Conservation (phyloP, 1,284 basidiomycete species). For the Peniophora sp. region DNA sequence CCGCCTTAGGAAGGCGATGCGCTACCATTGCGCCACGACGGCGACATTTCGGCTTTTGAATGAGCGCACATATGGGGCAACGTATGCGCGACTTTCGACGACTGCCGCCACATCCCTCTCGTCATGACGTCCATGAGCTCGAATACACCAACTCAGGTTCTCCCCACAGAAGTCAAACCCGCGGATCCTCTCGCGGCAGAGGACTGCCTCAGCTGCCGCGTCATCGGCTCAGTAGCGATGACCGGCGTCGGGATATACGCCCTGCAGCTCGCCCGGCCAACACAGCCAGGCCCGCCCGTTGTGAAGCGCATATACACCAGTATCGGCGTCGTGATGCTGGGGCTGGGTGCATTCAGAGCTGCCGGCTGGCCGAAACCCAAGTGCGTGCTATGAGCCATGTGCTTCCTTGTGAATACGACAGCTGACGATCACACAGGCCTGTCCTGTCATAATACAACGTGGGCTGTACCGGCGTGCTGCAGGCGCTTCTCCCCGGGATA, state of each 20-base stretch:
- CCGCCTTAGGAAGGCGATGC: conserved; percentile 1
- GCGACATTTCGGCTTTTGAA: not conserved
- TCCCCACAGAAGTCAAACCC: too few species aligned
- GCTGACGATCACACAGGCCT: too few species aligned
- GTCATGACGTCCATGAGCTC: too few species aligned
- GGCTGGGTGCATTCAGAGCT: not conserved
- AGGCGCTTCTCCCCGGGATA: too few species aligned
- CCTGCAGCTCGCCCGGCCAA: not conserved
- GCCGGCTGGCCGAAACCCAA: not conserved
- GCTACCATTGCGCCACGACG: conserved; percentile 1
- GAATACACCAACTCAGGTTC: too few species aligned
- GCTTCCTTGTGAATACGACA: too few species aligned
- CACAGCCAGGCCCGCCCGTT: not conserved
- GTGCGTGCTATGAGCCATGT: not conserved
- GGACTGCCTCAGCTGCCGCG: not conserved
- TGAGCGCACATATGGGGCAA: too few species aligned
- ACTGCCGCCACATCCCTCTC: too few species aligned
- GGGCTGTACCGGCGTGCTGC: too few species aligned
- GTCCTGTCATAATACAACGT: too few species aligned
- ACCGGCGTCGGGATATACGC: not conserved
- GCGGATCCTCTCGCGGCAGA: not conserved
- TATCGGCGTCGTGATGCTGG: not conserved
- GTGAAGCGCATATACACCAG: not conserved
- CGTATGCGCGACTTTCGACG: too few species aligned
- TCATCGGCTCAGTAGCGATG: not conserved